Evolutionary conservation across 1,284 basidiomycete genomes (phyloP).

Genomic region (Pterulicium gracile): DNA sequence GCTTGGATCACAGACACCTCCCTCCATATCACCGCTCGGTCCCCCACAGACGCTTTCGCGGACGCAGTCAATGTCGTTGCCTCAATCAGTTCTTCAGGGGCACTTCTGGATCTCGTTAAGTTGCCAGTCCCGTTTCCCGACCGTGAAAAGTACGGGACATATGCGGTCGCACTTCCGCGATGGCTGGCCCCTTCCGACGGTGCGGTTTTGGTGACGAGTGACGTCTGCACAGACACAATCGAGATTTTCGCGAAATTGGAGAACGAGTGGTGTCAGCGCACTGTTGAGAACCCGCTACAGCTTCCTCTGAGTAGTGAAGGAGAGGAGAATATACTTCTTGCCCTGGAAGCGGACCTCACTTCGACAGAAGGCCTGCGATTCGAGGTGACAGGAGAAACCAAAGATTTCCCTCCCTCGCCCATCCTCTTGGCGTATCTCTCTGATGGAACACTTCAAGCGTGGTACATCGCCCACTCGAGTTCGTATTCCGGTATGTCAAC

Average conservation of each 20-base stretch:
- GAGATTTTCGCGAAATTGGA: constrained; percentile 51
- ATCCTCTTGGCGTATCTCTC: constrained; percentile 71
- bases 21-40: not conserved
- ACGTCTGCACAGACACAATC: constrained; percentile 66
- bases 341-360: constrained; percentile 63
- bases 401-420: constrained; percentile 42
- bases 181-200: constrained; percentile 35
- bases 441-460: constrained; percentile 71
- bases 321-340: constrained; percentile 64
- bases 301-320: constrained; percentile 63
- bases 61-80: not conserved
- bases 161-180: constrained; percentile 42
- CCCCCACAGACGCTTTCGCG: not conserved
- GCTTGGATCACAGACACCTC: not conserved
- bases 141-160: constrained; percentile 37
- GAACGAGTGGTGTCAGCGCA: constrained; percentile 56
- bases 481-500: constrained; percentile 45
- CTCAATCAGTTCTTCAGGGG: not conserved
- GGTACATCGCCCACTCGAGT: constrained; percentile 57
- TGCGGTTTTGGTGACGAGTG: constrained; percentile 55
- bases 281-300: constrained; percentile 66
- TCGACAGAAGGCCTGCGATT: not conserved
- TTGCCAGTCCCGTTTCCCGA: constrained; percentile 46
- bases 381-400: constrained; percentile 24
- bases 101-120: constrained; percentile 15